Evolutionary conservation across 179 eudicot genomes (phyloP), one percentile per base, ranked within the genome.

Genomic region (Gypsophila paniculata): DNA sequence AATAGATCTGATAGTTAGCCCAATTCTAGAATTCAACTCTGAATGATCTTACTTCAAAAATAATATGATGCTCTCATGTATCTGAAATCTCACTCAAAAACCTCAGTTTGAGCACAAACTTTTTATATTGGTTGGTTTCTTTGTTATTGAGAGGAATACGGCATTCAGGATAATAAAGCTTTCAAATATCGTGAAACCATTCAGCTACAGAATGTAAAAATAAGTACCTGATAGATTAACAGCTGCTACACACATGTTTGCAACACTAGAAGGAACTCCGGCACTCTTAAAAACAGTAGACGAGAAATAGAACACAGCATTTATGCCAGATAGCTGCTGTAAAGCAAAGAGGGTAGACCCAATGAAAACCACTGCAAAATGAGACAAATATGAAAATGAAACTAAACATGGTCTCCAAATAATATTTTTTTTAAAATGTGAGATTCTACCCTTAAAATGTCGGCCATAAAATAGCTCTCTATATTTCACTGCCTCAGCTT

Each of bases 271-370:
- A 52, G 98, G 87, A 23, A 89, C 87, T 78, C 96, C 98, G 73
- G 88, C 93, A 75, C 93, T 90, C 89, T 89, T 93, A 85, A 93
- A 93, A 74, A 93, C 98, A 89, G 98, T 89, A 73, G 98, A 87
- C 63, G 96, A 93, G 98, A 90, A 93, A 84, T 91, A 93, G 81
- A 90, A 93, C 42, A 90, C 85, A 32, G 93, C 96, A 29, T 93
- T 90, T 87, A 93, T 93, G 66, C 98, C 98, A 81, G 98, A 93
- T 75, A 93, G 93, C 90, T 90, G 95, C 80, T 93, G 96, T 83
- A 93, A 93, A 87, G 95, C 96, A 89, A 87, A 91, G 32, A 93
- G 95, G 83, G 93, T 82, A 84, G 96, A 86, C 74, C 96, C 95
- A 87, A 89, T 91, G 85, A 86, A 87, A 89, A 93, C 91, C 86